A percentile compares a stretch with the other conserved stretches of the same genome.
phyloP scores from a whole-genome alignment of 2,329 filamentous ascomycete genomes.

The Exophiala aquamarina region DNA sequence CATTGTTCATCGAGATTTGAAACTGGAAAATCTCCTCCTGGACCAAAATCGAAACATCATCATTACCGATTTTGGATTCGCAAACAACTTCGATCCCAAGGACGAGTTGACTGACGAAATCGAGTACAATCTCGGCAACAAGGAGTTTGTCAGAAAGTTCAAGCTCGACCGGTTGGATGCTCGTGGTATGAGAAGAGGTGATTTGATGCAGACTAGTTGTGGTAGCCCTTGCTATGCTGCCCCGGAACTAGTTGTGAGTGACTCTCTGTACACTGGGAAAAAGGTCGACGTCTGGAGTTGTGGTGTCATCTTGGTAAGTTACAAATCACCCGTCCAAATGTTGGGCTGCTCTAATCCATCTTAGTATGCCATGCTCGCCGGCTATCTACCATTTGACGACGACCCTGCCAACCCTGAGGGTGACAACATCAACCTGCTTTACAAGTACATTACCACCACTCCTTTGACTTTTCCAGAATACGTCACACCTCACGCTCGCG shows the following conservation, averaged over 20 bases:
- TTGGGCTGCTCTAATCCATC: constrained; percentile 10
- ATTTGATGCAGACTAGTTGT: constrained; percentile 98
- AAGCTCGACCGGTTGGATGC: constrained; percentile 77
- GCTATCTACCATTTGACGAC: constrained; percentile 96
- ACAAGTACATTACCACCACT: constrained; percentile 98
- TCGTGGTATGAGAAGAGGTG: constrained; percentile 78
- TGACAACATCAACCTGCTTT: constrained; percentile 97
- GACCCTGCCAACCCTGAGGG: constrained; percentile 97
- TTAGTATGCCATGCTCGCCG: constrained; percentile 98
- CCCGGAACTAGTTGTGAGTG: constrained; percentile 93
- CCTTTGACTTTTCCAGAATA: constrained; percentile 98
- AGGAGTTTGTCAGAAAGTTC: constrained; percentile 81
- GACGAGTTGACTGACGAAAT: constrained; percentile 90
- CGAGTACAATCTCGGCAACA: constrained; percentile 80
- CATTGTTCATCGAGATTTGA: constrained; percentile 95
- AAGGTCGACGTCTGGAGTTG: constrained; percentile 99
- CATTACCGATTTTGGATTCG: constrained; percentile 98
- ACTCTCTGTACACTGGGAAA: constrained; percentile 92
- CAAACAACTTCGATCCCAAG: constrained; percentile 88
- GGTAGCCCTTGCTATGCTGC: constrained; percentile 97
- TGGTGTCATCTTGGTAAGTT: constrained; percentile 89
- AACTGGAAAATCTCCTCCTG: constrained; percentile 90
- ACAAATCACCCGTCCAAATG: background rate
- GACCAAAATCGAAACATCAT: constrained; percentile 99
- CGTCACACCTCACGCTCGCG: constrained; percentile 92